Percentiles rank a stretch among this genome's conserved stretches.
phyloP scores from a whole-genome alignment of 2,329 filamentous ascomycete genomes.

The Botryotinia globosa region DNA sequence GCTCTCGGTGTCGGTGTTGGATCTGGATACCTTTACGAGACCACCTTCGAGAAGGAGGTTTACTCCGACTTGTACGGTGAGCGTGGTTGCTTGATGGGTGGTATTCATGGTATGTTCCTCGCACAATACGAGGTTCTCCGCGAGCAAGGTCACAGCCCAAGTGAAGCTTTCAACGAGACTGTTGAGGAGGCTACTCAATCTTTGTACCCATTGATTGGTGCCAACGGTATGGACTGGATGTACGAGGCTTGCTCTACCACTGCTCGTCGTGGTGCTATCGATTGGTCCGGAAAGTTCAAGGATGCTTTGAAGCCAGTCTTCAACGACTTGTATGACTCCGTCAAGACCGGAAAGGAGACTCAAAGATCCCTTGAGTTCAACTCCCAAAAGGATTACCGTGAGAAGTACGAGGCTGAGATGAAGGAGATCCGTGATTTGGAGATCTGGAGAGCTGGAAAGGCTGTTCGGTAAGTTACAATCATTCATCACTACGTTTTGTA shows the following conservation, averaged over 20 bases:
- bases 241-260: constrained; percentile 99
- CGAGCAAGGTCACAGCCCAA: constrained; percentile 95
- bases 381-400: constrained; percentile 89
- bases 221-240: constrained; percentile 99
- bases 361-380: constrained; percentile 97
- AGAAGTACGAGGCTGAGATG: constrained; percentile 98
- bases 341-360: constrained; percentile 89
- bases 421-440: constrained; percentile 96
- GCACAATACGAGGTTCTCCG: constrained; percentile 99
- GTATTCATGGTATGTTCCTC: constrained; percentile 99
- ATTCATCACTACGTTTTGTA: constrained; percentile 3
- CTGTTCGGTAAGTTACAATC: constrained; percentile 66
- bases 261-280: constrained; percentile 94
- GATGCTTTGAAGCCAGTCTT: constrained; percentile 97
- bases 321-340: constrained; percentile 92
- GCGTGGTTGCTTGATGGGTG: constrained; percentile 99
- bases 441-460: constrained; percentile 99
- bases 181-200: constrained; percentile 99
- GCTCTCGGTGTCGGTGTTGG: constrained; percentile 96
- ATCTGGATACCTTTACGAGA: constrained; percentile 99
- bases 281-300: constrained; percentile 98
- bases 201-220: constrained; percentile 95
- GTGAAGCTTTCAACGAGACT: constrained; percentile 99
- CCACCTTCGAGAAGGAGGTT: constrained; percentile 99
- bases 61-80: constrained; percentile 99